Conservation (phyloP, 495 filamentous ascomycete genomes). For the Penicillium manginii region DNA sequence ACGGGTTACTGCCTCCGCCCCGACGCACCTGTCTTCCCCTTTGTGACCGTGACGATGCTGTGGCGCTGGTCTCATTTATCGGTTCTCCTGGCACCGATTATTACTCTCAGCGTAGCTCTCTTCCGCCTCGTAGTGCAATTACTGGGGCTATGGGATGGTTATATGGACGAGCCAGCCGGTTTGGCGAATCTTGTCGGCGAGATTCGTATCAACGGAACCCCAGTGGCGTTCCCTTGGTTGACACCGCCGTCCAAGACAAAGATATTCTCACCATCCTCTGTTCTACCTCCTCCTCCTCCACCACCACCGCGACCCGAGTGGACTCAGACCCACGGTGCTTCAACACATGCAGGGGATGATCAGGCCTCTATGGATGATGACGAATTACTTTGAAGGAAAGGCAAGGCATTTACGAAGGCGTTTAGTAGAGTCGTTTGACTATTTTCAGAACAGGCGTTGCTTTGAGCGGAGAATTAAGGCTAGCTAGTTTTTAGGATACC, state of each 20-base stretch:
- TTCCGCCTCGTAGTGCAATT: slow-evolving; percentile 40
- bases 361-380: slow-evolving; percentile 40
- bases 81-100: slow-evolving; percentile 33
- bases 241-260: slow-evolving; percentile 15
- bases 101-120: slow-evolving; percentile 37
- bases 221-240: slow-evolving; percentile 31
- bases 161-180: slow-evolving; percentile 39
- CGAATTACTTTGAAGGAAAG: slow-evolving; percentile 33
- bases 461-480: neutral
- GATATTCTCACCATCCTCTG: slow-evolving; percentile 11
- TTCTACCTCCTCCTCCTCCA: slow-evolving; percentile 15
- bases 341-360: slow-evolving; percentile 19
- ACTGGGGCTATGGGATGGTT: slow-evolving; percentile 49
- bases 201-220: slow-evolving; percentile 40
- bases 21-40: slow-evolving; percentile 50
- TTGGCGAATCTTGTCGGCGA: slow-evolving; percentile 35
- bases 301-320: slow-evolving; percentile 18
- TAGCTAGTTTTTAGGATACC: neutral
- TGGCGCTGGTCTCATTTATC: slow-evolving; percentile 50
- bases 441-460: slow-evolving; percentile 1
- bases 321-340: slow-evolving; percentile 22
- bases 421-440: neutral
- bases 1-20: slow-evolving; percentile 50
- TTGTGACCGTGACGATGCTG: slow-evolving; percentile 50
- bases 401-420: neutral